Base-by-base conservation (phyloP, 179 eudicot genomes). In the Nepenthes alata region DNA sequence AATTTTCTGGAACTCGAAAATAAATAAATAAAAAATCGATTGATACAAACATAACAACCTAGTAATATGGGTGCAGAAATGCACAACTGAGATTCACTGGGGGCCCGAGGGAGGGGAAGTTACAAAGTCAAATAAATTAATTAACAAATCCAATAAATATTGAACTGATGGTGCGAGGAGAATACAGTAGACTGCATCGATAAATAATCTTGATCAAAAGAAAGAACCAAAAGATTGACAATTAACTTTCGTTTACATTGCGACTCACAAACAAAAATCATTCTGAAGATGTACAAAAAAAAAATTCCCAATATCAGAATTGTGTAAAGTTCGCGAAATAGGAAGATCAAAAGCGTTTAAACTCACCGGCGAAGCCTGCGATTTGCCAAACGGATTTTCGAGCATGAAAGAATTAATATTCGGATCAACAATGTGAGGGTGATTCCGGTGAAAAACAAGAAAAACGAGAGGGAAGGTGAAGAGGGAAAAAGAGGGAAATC, bases 341-440 rank as follows among this genome's bases (percentile, higher is more conserved):
- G 13, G 35, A 6, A 56, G 37, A 37, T 1, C 45, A 35, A 15
- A 34, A 49, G 56, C 35, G 37, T 35, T 34, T 51, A 5, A 49
- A 10, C 55, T 13, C 4, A 50, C 47, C 56, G 6, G 35, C 11
- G 2, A 45, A 16, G 9, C 35, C 5, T 6, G 34, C 10, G 12
- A 11, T 8, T 13, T 4, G 44, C n/a, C 11, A 3, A 62, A 13
- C 6, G 16, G 6, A 36, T 11, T 35, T 41, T 35, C 50, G 11
- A 50, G 57, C 36, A 62, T 35, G 14, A 51, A 76, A 60, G 57
- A 62, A 55, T 11, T 66, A 71, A 64, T 65, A 70, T 68, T 67
- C 65, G 67, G 77, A 80, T 78, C 76, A 67, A 39, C 77, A 81
- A 84, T 75, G 83, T 52, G 65, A 59, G 59, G 75, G 61, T 11